phyloP scores from a whole-genome alignment of 306 rosid genomes.

The Cicer bijugum region DNA sequence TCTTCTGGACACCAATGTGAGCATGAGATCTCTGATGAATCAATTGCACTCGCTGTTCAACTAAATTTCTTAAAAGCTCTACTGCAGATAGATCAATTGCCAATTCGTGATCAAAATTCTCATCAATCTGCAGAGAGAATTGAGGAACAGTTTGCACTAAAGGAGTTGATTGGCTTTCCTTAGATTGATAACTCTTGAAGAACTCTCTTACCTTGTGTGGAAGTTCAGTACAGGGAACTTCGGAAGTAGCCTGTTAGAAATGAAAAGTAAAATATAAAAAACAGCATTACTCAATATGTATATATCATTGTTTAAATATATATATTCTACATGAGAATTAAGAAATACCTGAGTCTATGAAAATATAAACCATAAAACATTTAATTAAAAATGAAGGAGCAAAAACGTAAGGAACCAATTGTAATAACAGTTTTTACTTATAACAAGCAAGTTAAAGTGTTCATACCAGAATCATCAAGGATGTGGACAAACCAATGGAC shows the following conservation, averaged over 20 bases:
- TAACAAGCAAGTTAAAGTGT: conserved; percentile 38
- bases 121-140: conserved; percentile 73
- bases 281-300: conserved; percentile 12
- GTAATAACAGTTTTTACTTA: conserved; percentile 12
- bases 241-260: conserved; percentile 82
- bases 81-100: conserved; percentile 62
- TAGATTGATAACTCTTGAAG: conserved; percentile 61
- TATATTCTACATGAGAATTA: conserved; percentile 18
- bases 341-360: conserved; percentile 9
- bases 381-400: not conserved
- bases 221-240: conserved; percentile 67
- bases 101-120: conserved; percentile 60
- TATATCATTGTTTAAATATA: not conserved
- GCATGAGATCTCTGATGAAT: conserved; percentile 76
- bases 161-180: conserved; percentile 54
- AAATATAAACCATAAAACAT: conserved; percentile 26
- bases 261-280: conserved; percentile 37
- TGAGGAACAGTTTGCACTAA: conserved; percentile 66
- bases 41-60: conserved; percentile 70
- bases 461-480: conserved; percentile 84
- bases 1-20: conserved; percentile 42
- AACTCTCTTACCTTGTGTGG: conserved; percentile 69
- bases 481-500: conserved; percentile 67
- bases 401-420: conserved; percentile 13
- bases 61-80: conserved; percentile 69